Percentiles rank a stretch among this genome's conserved stretches.
Conservation (phyloP, 371 early-diverging fungal species). For the Apophysomyces variabilis region DNA sequence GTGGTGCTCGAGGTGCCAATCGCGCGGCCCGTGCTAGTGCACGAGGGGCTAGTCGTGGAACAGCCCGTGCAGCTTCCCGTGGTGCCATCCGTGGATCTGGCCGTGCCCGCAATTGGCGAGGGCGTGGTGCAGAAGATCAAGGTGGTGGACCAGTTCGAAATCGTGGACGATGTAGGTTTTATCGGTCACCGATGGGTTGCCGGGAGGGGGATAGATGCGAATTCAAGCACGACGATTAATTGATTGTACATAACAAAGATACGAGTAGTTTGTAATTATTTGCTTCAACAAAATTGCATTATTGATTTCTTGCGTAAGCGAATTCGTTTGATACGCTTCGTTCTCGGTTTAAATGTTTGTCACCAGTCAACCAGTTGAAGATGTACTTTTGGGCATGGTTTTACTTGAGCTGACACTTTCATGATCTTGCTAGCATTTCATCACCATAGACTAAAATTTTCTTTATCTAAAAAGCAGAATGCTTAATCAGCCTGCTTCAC, state of each 20-base stretch:
- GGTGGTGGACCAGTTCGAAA: neutral
- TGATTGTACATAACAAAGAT: constrained; percentile 2
- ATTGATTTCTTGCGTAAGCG: no score
- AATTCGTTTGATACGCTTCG: no score
- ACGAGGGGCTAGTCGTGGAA: neutral
- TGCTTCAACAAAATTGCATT: no score
- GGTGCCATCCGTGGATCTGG: neutral
- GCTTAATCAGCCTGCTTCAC: no score
- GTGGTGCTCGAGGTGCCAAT: neutral
- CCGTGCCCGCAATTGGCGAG: neutral
- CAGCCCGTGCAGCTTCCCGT: neutral
- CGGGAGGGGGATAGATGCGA: neutral
- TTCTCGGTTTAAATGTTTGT: no score
- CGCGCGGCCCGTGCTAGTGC: neutral
- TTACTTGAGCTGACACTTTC: no score
- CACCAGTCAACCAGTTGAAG: no score
- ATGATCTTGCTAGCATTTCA: no score
- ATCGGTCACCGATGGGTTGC: neutral
- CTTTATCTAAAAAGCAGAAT: no score
- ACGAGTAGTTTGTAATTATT: no score
- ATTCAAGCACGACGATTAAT: neutral
- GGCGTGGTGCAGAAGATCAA: neutral
- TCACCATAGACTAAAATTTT: no score
- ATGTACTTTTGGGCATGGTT: no score
- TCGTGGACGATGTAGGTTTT: constrained; percentile 2